phyloP scores from a whole-genome alignment of 768 basidiomycete species.

The Naganishia antarctica region DNA sequence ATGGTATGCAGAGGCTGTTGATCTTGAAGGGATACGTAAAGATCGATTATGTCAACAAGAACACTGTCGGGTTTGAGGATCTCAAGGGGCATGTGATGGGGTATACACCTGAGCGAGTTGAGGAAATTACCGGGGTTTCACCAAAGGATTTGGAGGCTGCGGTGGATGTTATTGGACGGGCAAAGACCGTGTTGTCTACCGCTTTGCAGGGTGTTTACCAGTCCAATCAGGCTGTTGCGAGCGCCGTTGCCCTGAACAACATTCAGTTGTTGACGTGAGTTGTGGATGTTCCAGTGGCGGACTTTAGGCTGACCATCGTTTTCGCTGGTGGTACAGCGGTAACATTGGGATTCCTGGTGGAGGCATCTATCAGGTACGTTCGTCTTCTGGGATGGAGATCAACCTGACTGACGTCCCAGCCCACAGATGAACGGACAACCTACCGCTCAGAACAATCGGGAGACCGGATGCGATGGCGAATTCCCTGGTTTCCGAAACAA shows the following conservation, averaged over 20 bases:
- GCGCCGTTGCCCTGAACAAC: constrained; percentile 35
- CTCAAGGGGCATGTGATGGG: constrained; percentile 29
- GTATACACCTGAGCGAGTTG: constrained; percentile 31
- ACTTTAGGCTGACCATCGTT: too few relatives aligned
- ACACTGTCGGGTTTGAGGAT: constrained; percentile 32
- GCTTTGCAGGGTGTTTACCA: constrained; percentile 36
- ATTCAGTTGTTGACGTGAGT: constrained; percentile 29
- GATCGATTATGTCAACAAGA: constrained; percentile 30
- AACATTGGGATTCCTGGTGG: constrained; percentile 32
- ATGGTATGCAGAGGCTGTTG: constrained; percentile 33
- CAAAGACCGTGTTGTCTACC: constrained; percentile 32
- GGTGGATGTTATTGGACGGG: constrained; percentile 27
- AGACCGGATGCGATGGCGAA: constrained; percentile 36
- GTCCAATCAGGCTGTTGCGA: constrained; percentile 34
- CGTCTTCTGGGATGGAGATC: background rate
- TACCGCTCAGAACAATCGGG: constrained; percentile 37
- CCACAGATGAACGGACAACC: constrained; percentile 37
- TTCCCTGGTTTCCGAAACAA: constrained; percentile 35
- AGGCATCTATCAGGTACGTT: constrained; percentile 28
- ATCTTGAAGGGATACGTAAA: constrained; percentile 32
- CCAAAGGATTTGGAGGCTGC: constrained; percentile 28
- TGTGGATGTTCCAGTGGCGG: too few relatives aligned
- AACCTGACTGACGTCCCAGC: background rate
- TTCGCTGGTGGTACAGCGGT: constrained; percentile 20
- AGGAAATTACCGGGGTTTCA: constrained; percentile 31